Percentiles rank a stretch among this genome's conserved stretches.
Evolutionary conservation across 164 flowering plant species (phyloP).

Genomic region (Taxillus chinensis): DNA sequence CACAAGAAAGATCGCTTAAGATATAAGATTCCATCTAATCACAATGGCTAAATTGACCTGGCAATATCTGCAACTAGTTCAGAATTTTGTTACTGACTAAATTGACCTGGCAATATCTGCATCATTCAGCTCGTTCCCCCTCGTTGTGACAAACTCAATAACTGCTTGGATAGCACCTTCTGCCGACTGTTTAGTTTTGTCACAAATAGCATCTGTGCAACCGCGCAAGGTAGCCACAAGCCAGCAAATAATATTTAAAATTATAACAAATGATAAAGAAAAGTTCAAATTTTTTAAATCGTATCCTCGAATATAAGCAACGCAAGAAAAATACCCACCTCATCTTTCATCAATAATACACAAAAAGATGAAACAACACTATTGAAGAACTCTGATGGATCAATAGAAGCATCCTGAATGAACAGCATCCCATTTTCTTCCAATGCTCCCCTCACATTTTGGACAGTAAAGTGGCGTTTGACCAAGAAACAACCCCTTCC

Average conservation of each 20-base stretch:
- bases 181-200: conserved; percentile 82
- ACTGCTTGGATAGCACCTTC: conserved; percentile 92
- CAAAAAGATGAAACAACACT: conserved; percentile 88
- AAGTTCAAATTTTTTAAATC: not conserved
- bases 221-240: conserved; percentile 67
- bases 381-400: conserved; percentile 92
- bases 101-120: conserved; percentile 67
- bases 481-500: no score
- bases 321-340: conserved; percentile 29
- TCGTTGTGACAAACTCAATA: conserved; percentile 62
- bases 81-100: not conserved
- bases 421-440: not conserved
- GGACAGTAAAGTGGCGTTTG: no score
- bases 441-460: no score
- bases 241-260: conserved; percentile 28
- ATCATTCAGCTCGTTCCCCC: conserved; percentile 77
- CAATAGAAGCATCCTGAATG: conserved; percentile 89
- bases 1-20: not conserved
- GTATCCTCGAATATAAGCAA: not conserved
- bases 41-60: no score
- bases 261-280: not conserved
- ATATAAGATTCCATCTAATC: not conserved
- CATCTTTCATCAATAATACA: conserved; percentile 61
- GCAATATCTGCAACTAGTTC: not conserved
- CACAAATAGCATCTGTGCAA: conserved; percentile 74